Percentiles rank a stretch among this genome's conserved stretches.
These are phyloP conservation scores for Phyllosticta citriasiana DNA, from an alignment of 2,329 filamentous ascomycete species.

Conservation along the genomic window DNA sequence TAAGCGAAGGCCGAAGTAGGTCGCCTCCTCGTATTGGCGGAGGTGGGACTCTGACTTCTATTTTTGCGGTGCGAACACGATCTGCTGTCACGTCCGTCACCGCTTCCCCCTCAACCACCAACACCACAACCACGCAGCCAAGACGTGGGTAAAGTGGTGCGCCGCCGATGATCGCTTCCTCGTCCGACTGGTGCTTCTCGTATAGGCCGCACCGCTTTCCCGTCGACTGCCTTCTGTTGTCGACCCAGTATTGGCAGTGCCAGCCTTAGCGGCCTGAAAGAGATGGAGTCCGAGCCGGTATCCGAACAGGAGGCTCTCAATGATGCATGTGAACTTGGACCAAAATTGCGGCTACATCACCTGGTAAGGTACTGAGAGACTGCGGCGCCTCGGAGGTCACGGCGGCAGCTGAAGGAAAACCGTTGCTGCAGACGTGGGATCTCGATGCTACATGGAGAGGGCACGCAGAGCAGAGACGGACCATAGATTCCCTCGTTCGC, in stretches of 20 bases:
- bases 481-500: not conserved
- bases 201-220: not conserved
- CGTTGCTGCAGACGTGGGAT: not conserved
- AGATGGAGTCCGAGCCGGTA: not conserved
- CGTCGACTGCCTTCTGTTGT: not conserved
- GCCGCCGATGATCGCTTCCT: not conserved
- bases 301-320: not conserved
- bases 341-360: no score
- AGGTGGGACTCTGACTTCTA: not conserved
- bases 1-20: not conserved
- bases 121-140: not conserved
- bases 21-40: not conserved
- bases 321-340: no score
- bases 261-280: not conserved
- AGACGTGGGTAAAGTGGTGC: not conserved
- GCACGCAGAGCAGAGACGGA: not conserved
- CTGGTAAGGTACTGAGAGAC: not conserved
- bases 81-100: not conserved
- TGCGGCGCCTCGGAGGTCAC: not conserved
- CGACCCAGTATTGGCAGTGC: not conserved
- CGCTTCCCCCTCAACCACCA: not conserved
- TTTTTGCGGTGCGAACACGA: not conserved
- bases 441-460: not conserved
- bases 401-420: not conserved
- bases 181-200: not conserved